Percentiles rank a stretch among this genome's conserved stretches.
These are phyloP conservation scores for Panicum virgatum DNA, from an alignment of 202 grass and related monocot species.

Conservation along the genomic window DNA sequence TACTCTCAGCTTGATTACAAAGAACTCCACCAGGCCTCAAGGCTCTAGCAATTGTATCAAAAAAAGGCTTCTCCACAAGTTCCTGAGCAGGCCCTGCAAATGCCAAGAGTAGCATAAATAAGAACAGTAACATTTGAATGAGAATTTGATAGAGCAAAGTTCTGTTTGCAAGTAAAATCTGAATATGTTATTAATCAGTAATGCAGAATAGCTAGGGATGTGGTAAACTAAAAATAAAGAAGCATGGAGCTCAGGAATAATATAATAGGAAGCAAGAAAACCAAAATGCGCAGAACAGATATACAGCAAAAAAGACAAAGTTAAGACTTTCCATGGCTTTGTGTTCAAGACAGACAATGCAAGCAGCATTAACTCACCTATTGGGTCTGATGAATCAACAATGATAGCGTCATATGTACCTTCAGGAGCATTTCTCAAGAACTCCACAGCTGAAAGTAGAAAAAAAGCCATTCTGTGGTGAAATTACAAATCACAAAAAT, in stretches of 20 bases:
- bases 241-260: not conserved
- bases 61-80: constrained; percentile 98
- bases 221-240: not conserved
- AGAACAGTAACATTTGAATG: not conserved
- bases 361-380: constrained; percentile 56
- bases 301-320: constrained; percentile 12
- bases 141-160: not conserved
- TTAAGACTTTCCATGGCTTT: not conserved
- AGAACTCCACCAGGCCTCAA: constrained; percentile 91
- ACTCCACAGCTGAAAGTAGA: constrained; percentile 75
- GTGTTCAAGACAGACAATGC: constrained; percentile 3
- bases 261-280: not conserved
- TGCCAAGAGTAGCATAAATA: not conserved
- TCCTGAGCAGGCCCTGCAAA: constrained; percentile 85
- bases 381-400: constrained; percentile 99
- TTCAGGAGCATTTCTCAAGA: constrained; percentile 76
- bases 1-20: constrained; percentile 97
- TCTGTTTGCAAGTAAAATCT: not conserved
- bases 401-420: constrained; percentile 91
- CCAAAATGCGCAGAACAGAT: not conserved
- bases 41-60: constrained; percentile 82
- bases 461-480: constrained; percentile 31
- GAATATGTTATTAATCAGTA: not conserved
- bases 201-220: not conserved
- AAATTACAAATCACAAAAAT: constrained; percentile 33